Evolutionary conservation across 2,329 filamentous ascomycete genomes (phyloP).

Genomic region (Claviceps paspali): DNA sequence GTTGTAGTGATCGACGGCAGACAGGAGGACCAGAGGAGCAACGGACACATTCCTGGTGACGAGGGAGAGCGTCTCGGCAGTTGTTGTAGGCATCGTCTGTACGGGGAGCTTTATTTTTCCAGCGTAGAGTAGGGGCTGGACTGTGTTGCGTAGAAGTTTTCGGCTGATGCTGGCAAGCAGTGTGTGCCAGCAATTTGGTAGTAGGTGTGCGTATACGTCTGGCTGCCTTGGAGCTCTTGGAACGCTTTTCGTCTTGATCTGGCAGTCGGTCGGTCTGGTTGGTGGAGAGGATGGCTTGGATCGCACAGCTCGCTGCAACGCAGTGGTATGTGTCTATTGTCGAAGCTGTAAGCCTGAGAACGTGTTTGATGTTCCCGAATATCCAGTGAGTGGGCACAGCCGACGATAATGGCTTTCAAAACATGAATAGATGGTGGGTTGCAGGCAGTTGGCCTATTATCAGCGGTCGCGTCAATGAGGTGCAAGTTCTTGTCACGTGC

Average conservation of each 20-base stretch:
- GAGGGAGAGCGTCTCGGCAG: slow-evolving; percentile 88
- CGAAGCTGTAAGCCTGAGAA: too few relatives aligned
- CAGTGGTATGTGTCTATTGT: background rate
- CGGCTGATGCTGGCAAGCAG: background rate
- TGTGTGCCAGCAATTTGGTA: background rate
- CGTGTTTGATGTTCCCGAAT: background rate
- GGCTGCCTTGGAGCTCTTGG: slow-evolving; percentile 3
- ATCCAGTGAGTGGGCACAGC: background rate
- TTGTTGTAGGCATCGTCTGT: slow-evolving; percentile 77
- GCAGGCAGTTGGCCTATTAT: background rate
- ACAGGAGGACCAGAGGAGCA: slow-evolving; percentile 92
- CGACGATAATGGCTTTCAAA: background rate
- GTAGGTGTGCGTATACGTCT: background rate
- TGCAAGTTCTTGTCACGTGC: background rate
- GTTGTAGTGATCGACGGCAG: slow-evolving; percentile 96
- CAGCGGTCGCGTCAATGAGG: background rate
- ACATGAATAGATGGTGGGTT: background rate
- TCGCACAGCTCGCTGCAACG: background rate
- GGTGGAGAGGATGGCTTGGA: too few relatives aligned
- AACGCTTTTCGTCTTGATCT: background rate
- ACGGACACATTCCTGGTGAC: slow-evolving; percentile 92
- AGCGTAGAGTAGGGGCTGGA: too few relatives aligned
- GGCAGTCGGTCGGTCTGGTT: too few relatives aligned
- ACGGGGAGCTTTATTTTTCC: background rate
- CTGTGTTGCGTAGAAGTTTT: background rate